A percentile compares a stretch with the other conserved stretches of the same genome.
Conservation (phyloP, 441 rosid genomes). For the Geranium incanum region DNA sequence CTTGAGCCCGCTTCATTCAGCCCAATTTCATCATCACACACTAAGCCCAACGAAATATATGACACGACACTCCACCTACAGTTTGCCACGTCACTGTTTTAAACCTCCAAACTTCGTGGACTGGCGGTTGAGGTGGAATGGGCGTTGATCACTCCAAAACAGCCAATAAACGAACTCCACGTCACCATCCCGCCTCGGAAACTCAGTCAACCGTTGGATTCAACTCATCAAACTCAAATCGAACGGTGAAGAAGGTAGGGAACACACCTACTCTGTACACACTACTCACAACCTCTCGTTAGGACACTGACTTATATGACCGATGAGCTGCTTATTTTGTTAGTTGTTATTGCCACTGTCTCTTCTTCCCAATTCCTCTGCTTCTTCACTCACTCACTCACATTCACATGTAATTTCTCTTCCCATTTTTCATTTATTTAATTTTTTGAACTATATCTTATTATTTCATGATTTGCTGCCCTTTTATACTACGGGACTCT, state of each 20-base stretch:
- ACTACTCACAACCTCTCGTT: neutral
- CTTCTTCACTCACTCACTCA: neutral
- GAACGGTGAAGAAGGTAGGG: neutral
- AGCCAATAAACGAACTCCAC: neutral
- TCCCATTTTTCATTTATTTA: neutral
- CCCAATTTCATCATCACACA: neutral
- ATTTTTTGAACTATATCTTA: neutral
- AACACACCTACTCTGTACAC: neutral
- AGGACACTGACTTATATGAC: neutral
- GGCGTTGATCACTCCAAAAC: too few species aligned
- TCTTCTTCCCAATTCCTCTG: neutral
- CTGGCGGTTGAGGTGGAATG: neutral
- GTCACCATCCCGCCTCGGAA: neutral
- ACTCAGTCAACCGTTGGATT: neutral
- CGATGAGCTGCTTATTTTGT: conserved; percentile 1
- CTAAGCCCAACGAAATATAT: neutral
- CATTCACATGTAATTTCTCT: neutral
- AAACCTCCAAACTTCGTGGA: neutral
- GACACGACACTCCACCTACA: neutral
- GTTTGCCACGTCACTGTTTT: neutral
- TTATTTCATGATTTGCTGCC: neutral
- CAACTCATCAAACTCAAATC: neutral
- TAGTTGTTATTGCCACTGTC: neutral
- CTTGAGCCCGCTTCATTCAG: neutral
- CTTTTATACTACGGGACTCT: too few species aligned